Evolutionary conservation across 306 rosid species (phyloP), one percentile per base, ranked within the genome.

Genomic region (Prunus mume): DNA sequence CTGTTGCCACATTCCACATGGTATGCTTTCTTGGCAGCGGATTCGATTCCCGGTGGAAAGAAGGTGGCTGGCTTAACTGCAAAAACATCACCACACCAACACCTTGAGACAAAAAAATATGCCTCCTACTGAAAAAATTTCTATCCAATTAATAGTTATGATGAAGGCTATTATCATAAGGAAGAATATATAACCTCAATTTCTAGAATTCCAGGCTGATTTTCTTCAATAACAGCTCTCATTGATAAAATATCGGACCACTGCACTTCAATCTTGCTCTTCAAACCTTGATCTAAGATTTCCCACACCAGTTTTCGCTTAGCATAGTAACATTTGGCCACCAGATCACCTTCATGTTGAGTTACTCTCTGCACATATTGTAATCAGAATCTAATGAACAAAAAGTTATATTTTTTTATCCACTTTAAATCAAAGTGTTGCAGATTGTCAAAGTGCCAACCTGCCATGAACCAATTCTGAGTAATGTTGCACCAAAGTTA

Each of bases 261-360:
- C 0, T 65, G 87, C 51, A 91, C 69, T 63, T 87, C 92, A 77
- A 91, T 86, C 82, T 87, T 89, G 67, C 74, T 76, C 78, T 87
- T 87, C 74, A 86, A 74, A 24, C 82, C 80, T 15, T 56, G 49
- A 10, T 77, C 76, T 22, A 89, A 24, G 43, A 87, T 85, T 77
- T 91, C 94, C 94, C 94, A 91, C 58, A 89, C 90, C 61, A 91
- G 11, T 54, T 85, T 86, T 81, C 76, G 54, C 79, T 82, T 87
- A 0, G 85, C 80, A 61, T 75, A 91, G 75, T 87, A 87, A 78
- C 79, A 84, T 83, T 89, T 91, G 1, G 84, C 91, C 7, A 87
- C 86, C 80, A 91, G 49, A 34, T 85, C 88, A 30, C 81, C 78
- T 4, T 78, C 81, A 73, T 77, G 60, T 30, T 22, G 65, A 12